Conservation (phyloP, 2,329 filamentous ascomycete genomes). For the Rutstroemia sp. region DNA sequence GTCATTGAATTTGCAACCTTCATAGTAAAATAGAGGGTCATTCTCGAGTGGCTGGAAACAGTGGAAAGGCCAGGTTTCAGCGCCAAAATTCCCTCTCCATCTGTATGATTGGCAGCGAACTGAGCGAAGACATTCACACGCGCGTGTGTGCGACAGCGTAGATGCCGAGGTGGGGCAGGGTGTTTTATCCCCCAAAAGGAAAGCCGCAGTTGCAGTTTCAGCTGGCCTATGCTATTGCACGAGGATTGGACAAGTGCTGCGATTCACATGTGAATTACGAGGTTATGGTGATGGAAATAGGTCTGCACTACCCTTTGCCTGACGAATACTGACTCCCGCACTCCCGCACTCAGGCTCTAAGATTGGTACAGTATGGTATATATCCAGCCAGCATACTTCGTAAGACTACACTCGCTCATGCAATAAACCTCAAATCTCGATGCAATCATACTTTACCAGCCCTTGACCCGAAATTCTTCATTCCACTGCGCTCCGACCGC, state of each 20-base stretch:
- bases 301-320: not conserved
- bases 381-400: too few relatives aligned
- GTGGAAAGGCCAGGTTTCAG: not conserved
- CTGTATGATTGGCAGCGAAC: not conserved
- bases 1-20: too few relatives aligned
- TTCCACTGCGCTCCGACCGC: not conserved
- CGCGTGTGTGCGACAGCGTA: not conserved
- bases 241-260: constrained; percentile 8
- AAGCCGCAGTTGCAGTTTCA: constrained; percentile 10
- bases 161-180: not conserved
- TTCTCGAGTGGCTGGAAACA: too few relatives aligned
- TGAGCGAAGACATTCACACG: not conserved
- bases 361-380: not conserved
- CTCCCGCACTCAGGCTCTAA: not conserved
- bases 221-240: constrained; percentile 10
- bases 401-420: too few relatives aligned
- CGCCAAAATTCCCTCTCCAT: not conserved
- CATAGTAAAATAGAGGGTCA: too few relatives aligned
- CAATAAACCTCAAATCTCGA: too few relatives aligned
- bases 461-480: not conserved
- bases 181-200: not conserved
- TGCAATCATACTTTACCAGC: not conserved
- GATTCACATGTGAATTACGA: not conserved
- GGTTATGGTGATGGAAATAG: not conserved
- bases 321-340: not conserved